Conservation (phyloP, 148 eudicot species). For the Drosera capensis region DNA sequence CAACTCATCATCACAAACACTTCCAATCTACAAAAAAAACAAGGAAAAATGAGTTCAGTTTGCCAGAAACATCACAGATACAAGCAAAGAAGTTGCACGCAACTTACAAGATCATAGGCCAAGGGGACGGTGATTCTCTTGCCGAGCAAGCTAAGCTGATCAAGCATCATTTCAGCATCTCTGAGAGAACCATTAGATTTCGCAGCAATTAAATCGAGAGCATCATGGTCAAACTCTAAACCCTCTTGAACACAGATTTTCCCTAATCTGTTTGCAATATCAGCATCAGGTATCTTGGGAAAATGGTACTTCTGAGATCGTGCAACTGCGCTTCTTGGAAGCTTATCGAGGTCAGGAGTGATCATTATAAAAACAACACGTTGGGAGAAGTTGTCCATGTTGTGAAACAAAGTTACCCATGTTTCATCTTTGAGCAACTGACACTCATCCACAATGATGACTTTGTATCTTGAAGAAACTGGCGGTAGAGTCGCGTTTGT, state of each 20-base stretch:
- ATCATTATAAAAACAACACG: constrained; percentile 65
- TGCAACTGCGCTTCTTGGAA: constrained; percentile 56
- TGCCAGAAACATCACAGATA: background rate
- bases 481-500: constrained; percentile 53
- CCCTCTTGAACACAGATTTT: constrained; percentile 71
- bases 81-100: background rate
- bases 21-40: constrained; percentile 52
- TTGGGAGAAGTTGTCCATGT: constrained; percentile 36
- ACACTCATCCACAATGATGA: constrained; percentile 81
- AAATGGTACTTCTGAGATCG: constrained; percentile 57
- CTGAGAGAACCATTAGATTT: constrained; percentile 83
- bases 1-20: constrained; percentile 84
- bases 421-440: constrained; percentile 60
- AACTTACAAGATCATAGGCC: constrained; percentile 77
- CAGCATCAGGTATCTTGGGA: constrained; percentile 51
- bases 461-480: constrained; percentile 60
- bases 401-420: constrained; percentile 56
- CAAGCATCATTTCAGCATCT: constrained; percentile 96
- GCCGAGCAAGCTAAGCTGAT: constrained; percentile 82
- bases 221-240: constrained; percentile 58
- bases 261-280: constrained; percentile 34
- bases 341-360: constrained; percentile 71
- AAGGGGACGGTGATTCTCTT: constrained; percentile 50
- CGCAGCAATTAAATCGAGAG: constrained; percentile 68
- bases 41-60: constrained; percentile 1